Base-by-base conservation (phyloP, 1,284 basidiomycete genomes). In the Boletus albobrunnescens region DNA sequence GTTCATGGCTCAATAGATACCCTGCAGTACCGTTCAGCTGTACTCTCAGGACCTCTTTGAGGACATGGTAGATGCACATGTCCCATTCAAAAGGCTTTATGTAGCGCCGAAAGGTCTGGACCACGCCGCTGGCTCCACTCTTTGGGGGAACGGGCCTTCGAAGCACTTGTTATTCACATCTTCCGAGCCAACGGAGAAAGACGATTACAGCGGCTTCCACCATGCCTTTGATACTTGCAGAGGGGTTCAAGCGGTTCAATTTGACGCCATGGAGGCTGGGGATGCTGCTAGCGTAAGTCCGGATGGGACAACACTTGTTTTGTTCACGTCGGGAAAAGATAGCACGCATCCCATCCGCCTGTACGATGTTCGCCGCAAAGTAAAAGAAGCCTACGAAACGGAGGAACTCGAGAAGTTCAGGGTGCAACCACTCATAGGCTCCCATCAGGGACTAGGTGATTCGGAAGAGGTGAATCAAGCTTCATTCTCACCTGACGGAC, bases 401-500 rank as follows among this genome's bases (percentile, higher is more conserved):
- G 54, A 67, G 6, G 51, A 53, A 8, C 63, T 66, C 33, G 55
- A 67, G n/a, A 60, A 46, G 36, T 64, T 66, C 20, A 33, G 26
- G 24, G 32, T 37, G 19, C 55, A 51, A 23, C 32, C 49, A 24
- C 17, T 28, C 10, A 33, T 41, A 30, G 33, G 38, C 6, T 16
- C 35, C 7, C 41, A 49, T 7, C 56, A 76, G 14, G 63, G 68
- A 46, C 52, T 57, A 6, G 28, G 59, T 58, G 23, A 67, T 64
- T n/a, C 16, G n/a, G 55, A 59, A 30, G 79, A 82, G 57, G 71
- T 85, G 27, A 78, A 71, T 38, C 59, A 60, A 38, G 71, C 77
- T 14, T 55, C 67, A 1, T 82, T 79, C 58, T 84, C 82, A 55
- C 73, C 81, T 0, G 84, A 85, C 53, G 77, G 76, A 7, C 62